Percentiles rank a stretch among this genome's conserved stretches.
Evolutionary conservation across 495 filamentous ascomycete species (phyloP).

Genomic region (Parathielavia appendiculata): DNA sequence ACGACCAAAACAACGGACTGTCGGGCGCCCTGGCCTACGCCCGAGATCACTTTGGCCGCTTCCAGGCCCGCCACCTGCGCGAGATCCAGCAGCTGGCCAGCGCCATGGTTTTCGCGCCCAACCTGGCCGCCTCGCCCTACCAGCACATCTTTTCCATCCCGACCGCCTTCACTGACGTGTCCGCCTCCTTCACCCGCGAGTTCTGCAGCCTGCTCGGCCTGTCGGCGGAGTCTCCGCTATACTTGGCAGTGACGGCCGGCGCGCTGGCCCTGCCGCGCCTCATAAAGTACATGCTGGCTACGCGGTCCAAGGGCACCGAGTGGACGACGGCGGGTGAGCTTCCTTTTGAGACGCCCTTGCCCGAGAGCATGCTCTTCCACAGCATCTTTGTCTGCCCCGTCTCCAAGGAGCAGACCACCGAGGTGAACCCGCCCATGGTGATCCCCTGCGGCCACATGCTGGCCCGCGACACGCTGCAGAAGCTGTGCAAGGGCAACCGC

Average conservation of each 20-base stretch:
- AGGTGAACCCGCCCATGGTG: constrained; percentile 93
- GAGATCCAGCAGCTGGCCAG: constrained; percentile 74
- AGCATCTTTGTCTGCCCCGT: constrained; percentile 97
- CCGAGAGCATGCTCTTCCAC: constrained; percentile 83
- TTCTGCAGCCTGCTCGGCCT: constrained; percentile 91
- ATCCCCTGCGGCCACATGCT: constrained; percentile 96
- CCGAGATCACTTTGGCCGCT: constrained; percentile 51
- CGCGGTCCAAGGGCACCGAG: constrained; percentile 81
- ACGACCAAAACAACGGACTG: constrained; percentile 36
- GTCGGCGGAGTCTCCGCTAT: constrained; percentile 82
- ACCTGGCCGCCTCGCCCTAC: constrained; percentile 69
- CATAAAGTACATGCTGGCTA: constrained; percentile 74
- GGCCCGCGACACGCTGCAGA: constrained; percentile 71
- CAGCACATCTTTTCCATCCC: constrained; percentile 64
- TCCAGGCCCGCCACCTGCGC: constrained; percentile 57
- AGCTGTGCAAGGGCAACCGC: constrained; percentile 66
- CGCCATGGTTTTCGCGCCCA: constrained; percentile 71
- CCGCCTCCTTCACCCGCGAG: constrained; percentile 79
- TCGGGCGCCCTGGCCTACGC: constrained; percentile 68
- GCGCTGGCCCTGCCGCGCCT: constrained; percentile 83
- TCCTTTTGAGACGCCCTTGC: constrained; percentile 87
- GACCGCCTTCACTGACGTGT: constrained; percentile 72
- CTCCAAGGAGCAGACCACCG: constrained; percentile 90
- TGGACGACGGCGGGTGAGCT: constrained; percentile 92
- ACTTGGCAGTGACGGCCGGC: constrained; percentile 85